phyloP scores from a whole-genome alignment of 768 basidiomycete genomes.

The Lactifluus piperatus region DNA sequence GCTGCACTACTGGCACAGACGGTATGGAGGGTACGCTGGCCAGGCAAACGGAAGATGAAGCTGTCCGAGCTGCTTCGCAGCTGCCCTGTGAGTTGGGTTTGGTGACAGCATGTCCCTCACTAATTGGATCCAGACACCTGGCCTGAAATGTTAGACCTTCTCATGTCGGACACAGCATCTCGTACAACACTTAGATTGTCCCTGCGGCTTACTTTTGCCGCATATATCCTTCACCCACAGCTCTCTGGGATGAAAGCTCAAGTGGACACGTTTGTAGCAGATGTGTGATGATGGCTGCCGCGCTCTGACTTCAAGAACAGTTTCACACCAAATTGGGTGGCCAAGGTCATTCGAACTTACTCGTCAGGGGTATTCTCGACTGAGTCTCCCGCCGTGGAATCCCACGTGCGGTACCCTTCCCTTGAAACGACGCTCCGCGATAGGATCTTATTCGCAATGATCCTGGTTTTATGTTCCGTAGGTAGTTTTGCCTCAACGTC shows the following conservation, averaged over 20 bases:
- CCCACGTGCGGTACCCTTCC: neutral
- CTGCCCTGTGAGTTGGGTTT: slow-evolving; percentile 44
- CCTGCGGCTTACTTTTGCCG: slow-evolving; percentile 45
- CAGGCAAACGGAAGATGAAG: slow-evolving; percentile 42
- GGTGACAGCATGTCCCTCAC: neutral
- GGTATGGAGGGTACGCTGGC: slow-evolving; percentile 23
- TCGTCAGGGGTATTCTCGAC: slow-evolving; percentile 1
- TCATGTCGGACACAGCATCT: slow-evolving; percentile 44
- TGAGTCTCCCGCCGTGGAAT: neutral
- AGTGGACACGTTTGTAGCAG: neutral
- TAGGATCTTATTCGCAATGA: slow-evolving; percentile 17
- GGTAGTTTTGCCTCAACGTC: neutral
- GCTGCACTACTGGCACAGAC: slow-evolving; percentile 13
- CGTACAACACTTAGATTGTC: slow-evolving; percentile 53
- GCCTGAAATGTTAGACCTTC: slow-evolving; percentile 35
- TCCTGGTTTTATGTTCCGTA: slow-evolving; percentile 20
- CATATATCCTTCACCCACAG: slow-evolving; percentile 43
- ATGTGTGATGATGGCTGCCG: slow-evolving; percentile 8
- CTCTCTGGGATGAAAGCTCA: slow-evolving; percentile 26
- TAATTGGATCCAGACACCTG: slow-evolving; percentile 40
- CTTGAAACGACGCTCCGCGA: neutral
- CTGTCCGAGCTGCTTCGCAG: slow-evolving; percentile 51
- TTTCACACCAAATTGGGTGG: neutral
- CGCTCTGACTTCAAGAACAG: neutral
- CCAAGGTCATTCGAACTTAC: neutral